Evolutionary conservation across 495 filamentous ascomycete species (phyloP), one percentile per base, ranked within the genome.

Genomic region (Neurospora sp.): DNA sequence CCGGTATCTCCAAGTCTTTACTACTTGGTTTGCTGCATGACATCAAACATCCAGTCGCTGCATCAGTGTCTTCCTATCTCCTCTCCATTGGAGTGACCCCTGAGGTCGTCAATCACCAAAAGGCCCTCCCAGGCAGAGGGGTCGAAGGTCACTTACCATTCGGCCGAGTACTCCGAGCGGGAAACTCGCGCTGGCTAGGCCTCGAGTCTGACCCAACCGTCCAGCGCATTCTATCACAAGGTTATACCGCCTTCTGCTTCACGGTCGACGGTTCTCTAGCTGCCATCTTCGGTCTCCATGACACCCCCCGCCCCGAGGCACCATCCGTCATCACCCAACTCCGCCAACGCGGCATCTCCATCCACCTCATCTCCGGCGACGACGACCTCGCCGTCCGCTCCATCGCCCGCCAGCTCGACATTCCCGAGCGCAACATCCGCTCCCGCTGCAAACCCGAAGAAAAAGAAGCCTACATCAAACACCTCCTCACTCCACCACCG

Each of bases 351-450:
- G 82, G 81, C 13, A 89, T 94, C 38, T 73, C 82, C 0, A 82
- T 91, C 4, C 89, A 88, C 40, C 81, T 96, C 45, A 78, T 94
- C 42, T 92, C 90, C 10, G 93, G 93, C 28, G 93, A 96, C 73
- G 87, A 91, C 72, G 82, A 86, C 37, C 84, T 82, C 19, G 85
- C 89, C 7, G 91, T 94, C 5, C 81, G 83, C 1, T 75, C 82
- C 3, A 73, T 91, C 8, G 91, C 90, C 5, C 69, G 73, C 2
- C 73, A 81, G 21, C 83, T 94, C 0, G 80, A 81, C 9, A 90
- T 94, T 43, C 78, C 87, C 0, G 54, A 38, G 3, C 66, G 69
- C 5, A 83, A 88, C 62, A 83, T 88, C 15, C 81, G 80, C 8
- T 86, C 86, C 4, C 82, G 86, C 1, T 88, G 87, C 76, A 83